Percentiles rank a stretch among this genome's conserved stretches.
Conservation (phyloP, 352 stramenopile species). For the Phytophthora pseudosyringae region DNA sequence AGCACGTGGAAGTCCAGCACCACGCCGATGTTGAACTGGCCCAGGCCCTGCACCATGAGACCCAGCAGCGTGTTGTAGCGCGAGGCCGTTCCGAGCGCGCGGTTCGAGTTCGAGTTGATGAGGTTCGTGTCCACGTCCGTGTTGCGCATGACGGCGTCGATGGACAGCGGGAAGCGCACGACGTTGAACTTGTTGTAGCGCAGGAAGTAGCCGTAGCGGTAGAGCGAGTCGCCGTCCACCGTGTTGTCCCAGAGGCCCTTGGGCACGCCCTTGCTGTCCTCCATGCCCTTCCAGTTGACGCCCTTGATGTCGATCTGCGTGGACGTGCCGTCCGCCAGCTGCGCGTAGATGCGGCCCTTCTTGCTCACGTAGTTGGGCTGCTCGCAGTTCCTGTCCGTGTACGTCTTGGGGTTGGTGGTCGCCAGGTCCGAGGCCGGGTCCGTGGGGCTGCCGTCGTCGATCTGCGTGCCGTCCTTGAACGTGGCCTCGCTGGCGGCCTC, state of each 20-base stretch:
- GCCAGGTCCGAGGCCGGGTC: slow-evolving; percentile 56
- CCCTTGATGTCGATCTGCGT: slow-evolving; percentile 85
- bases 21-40: slow-evolving; percentile 77
- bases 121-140: slow-evolving; percentile 59
- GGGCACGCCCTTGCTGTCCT: slow-evolving; percentile 71
- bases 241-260: slow-evolving; percentile 85
- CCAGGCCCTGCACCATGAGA: slow-evolving; percentile 68
- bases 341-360: slow-evolving; percentile 72
- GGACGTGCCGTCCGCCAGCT: slow-evolving; percentile 56
- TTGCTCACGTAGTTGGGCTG: slow-evolving; percentile 87
- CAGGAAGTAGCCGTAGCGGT: slow-evolving; percentile 79
- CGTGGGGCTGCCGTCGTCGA: slow-evolving; percentile 61
- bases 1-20: slow-evolving; percentile 85
- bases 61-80: slow-evolving; percentile 76
- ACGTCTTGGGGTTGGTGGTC: slow-evolving; percentile 76
- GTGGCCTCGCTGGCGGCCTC: slow-evolving; percentile 49
- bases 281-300: slow-evolving; percentile 87
- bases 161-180: slow-evolving; percentile 75
- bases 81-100: slow-evolving; percentile 59
- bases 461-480: slow-evolving; percentile 68
- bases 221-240: slow-evolving; percentile 80
- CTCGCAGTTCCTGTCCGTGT: slow-evolving; percentile 73
- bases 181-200: slow-evolving; percentile 83
- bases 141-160: slow-evolving; percentile 79
- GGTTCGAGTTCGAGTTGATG: slow-evolving; percentile 89